phyloP scores from a whole-genome alignment of 2,329 filamentous ascomycete genomes.

The Alternaria brassicae region DNA sequence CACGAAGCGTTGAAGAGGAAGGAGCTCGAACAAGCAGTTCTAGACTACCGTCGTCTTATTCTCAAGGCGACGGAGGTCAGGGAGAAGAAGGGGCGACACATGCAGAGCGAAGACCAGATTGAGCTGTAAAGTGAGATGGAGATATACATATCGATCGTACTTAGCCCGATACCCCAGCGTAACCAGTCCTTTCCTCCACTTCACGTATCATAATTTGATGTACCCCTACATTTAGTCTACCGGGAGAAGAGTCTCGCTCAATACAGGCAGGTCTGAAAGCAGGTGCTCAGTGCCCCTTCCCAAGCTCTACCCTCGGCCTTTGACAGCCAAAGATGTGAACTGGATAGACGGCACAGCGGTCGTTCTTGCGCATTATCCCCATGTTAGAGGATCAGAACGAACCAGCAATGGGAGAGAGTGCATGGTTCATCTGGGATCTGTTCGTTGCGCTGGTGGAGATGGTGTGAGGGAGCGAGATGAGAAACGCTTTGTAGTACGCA shows the following conservation, averaged over 20 bases:
- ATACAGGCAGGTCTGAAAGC: conserved; percentile 45
- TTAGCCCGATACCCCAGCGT: neutral
- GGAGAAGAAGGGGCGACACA: conserved; percentile 21
- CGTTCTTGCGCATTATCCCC: conserved; percentile 33
- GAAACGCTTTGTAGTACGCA: neutral
- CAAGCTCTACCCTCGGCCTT: conserved; percentile 9
- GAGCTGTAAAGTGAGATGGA: conserved; percentile 29
- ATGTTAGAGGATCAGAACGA: conserved; percentile 26
- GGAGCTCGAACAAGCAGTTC: conserved; percentile 78
- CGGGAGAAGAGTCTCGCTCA: conserved; percentile 43
- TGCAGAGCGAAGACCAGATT: conserved; percentile 13
- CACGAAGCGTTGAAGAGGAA: conserved; percentile 79
- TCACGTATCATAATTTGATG: conserved; percentile 12
- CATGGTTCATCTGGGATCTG: conserved; percentile 38
- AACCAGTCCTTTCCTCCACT: neutral
- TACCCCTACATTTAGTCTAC: conserved; percentile 47
- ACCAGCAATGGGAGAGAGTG: conserved; percentile 27
- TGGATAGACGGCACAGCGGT: conserved; percentile 22
- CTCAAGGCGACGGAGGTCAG: conserved; percentile 40
- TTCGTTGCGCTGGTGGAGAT: conserved; percentile 35
- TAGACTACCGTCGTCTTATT: conserved; percentile 71
- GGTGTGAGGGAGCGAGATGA: conserved; percentile 10
- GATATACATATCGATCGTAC: neutral
- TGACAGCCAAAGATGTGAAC: neutral
- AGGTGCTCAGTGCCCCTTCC: conserved; percentile 25